Conservation (phyloP, 768 basidiomycete species). For the Crassisporium funariophilum region DNA sequence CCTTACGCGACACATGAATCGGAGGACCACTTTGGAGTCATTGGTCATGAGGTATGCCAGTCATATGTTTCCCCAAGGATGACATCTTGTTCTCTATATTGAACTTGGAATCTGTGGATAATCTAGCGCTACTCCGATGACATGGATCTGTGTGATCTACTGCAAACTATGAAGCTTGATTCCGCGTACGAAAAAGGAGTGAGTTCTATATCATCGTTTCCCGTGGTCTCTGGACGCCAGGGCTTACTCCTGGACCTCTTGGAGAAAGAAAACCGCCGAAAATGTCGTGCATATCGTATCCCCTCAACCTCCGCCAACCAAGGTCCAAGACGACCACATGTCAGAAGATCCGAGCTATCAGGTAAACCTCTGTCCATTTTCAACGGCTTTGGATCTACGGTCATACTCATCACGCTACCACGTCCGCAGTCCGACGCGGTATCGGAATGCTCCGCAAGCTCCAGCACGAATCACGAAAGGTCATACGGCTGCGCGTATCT, state of each 20-base stretch:
- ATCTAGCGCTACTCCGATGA: slow-evolving; percentile 32
- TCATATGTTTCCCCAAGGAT: neutral
- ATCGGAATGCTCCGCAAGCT: slow-evolving; percentile 47
- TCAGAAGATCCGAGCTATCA: slow-evolving; percentile 46
- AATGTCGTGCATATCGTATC: slow-evolving; percentile 11
- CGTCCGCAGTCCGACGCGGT: slow-evolving; percentile 43
- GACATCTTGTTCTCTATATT: neutral
- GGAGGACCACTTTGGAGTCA: neutral
- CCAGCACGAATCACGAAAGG: slow-evolving; percentile 32
- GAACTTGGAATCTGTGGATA: neutral
- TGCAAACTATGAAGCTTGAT: slow-evolving; percentile 53
- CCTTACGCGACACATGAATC: neutral
- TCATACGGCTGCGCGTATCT: slow-evolving; percentile 63
- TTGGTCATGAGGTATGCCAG: neutral
- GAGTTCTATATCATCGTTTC: slow-evolving; percentile 14
- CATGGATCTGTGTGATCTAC: slow-evolving; percentile 54
- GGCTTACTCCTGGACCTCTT: slow-evolving; percentile 18
- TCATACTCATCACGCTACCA: neutral
- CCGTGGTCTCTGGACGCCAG: neutral
- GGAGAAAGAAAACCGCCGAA: slow-evolving; percentile 48
- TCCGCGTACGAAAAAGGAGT: slow-evolving; percentile 32
- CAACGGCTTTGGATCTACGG: neutral
- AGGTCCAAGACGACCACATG: slow-evolving; percentile 45
- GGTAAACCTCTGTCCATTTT: slow-evolving; percentile 24
- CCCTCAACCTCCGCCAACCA: slow-evolving; percentile 10